Evolutionary conservation across 169 alveolate species (phyloP).

Genomic region (Eimeria maxima): DNA sequence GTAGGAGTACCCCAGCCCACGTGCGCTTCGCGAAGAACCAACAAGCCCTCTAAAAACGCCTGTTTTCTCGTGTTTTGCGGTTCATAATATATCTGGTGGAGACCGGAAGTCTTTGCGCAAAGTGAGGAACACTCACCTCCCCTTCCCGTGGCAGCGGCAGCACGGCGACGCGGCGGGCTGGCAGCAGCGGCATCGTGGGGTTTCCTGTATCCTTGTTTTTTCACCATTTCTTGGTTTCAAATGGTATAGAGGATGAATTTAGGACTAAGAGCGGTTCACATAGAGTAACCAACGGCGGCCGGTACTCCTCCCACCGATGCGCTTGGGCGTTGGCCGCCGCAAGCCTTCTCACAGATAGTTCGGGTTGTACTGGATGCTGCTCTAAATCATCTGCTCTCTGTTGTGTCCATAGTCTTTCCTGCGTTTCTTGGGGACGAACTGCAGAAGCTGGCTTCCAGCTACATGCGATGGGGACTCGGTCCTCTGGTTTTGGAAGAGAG

Average conservation of each 20-base stretch:
- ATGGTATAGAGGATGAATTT: not conserved
- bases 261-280: not conserved
- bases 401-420: not conserved
- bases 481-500: no score
- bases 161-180: not conserved
- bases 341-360: not conserved
- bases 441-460: not conserved
- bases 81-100: not conserved
- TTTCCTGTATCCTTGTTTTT: not conserved
- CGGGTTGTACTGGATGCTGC: not conserved
- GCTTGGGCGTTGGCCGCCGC: not conserved
- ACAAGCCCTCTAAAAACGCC: not conserved
- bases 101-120: slow-evolving; percentile 23
- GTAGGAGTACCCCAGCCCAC: not conserved
- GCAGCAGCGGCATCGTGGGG: slow-evolving; percentile 27
- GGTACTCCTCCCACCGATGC: not conserved
- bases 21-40: not conserved
- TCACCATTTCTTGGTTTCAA: not conserved
- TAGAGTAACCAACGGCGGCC: not conserved
- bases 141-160: not conserved
- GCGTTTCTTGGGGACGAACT: not conserved
- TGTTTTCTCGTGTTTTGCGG: slow-evolving; percentile 23
- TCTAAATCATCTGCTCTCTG: not conserved
- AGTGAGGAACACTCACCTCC: not conserved
- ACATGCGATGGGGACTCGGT: not conserved